Conservation (phyloP, 2,329 filamentous ascomycete genomes). For the Leptographium procerum region DNA sequence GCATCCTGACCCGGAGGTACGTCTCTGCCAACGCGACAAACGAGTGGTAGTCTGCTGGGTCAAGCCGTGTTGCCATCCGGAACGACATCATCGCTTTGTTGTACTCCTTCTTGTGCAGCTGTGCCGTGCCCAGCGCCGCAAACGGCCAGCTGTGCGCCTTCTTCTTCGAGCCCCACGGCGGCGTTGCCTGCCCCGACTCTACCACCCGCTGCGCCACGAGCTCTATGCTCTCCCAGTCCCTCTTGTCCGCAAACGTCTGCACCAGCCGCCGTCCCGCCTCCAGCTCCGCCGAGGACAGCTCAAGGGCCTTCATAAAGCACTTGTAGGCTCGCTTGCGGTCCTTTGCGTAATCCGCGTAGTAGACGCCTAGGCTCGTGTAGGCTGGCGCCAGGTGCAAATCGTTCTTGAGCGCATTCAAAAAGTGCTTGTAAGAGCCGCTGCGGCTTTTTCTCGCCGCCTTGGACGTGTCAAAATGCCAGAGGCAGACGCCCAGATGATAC, state of each 20-base stretch:
- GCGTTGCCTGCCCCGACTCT: slow-evolving; percentile 85
- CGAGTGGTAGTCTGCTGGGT: slow-evolving; percentile 81
- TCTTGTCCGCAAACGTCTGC: slow-evolving; percentile 72
- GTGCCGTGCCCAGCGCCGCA: slow-evolving; percentile 83
- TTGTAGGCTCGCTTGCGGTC: slow-evolving; percentile 79
- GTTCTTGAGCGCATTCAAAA: slow-evolving; percentile 72
- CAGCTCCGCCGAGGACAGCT: slow-evolving; percentile 78
- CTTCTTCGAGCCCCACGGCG: slow-evolving; percentile 83
- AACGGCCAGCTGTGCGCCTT: slow-evolving; percentile 94
- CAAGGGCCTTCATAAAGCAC: slow-evolving; percentile 93
- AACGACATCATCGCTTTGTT: slow-evolving; percentile 83
- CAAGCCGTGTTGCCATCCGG: slow-evolving; percentile 74
- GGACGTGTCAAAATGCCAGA: slow-evolving; percentile 75
- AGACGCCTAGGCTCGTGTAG: slow-evolving; percentile 83
- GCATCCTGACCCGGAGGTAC: slow-evolving; percentile 86
- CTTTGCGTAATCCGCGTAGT: slow-evolving; percentile 81
- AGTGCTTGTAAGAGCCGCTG: slow-evolving; percentile 70
- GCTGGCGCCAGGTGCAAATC: slow-evolving; percentile 81
- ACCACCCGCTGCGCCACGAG: slow-evolving; percentile 82
- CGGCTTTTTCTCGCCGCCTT: slow-evolving; percentile 66
- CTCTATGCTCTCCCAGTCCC: slow-evolving; percentile 95
- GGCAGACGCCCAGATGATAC: slow-evolving; percentile 75
- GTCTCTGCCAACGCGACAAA: slow-evolving; percentile 97
- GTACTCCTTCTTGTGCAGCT: slow-evolving; percentile 90
- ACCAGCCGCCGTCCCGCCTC: slow-evolving; percentile 80